Evolutionary conservation across 2,329 filamentous ascomycete genomes (phyloP), one percentile per base, ranked within the genome.

Genomic region (Colletotrichum truncatum): DNA sequence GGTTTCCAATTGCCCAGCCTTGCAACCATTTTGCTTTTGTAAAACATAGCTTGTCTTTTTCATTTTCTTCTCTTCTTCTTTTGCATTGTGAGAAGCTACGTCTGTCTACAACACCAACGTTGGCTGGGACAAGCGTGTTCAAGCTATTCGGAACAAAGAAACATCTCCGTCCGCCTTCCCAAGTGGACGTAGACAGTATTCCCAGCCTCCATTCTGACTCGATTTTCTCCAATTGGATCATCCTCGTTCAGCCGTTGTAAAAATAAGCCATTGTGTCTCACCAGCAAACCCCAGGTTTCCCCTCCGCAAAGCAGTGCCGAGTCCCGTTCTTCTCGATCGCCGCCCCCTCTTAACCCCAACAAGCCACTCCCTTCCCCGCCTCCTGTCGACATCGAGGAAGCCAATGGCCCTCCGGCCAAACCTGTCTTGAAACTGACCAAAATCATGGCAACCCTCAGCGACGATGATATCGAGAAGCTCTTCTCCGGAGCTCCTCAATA

Each of bases 401-500:
- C 77, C 62, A 73, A 78, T 71, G 76, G 74, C 65, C 74, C 74
- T 52, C 74, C 78, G 41, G 74, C 74, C 61, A 82, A 77, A 68
- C 82, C 82, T 34, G 75, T 83, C 62, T 75, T 88, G 66, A 86
- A 82, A 71, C 76, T 88, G 38, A 79, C 83, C 66, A 82, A 83
- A 74, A 89, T 87, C 77, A 89, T 89, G 83, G 81, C 86, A 45
- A 84, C 84, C 51, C 80, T 91, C 64, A 84, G 78, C 70, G 83
- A 87, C 46, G 79, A 82, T 39, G 88, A 91, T 69, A 79, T 93
- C 54, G 87, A 90, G 77, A 87, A 88, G 75, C 84, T 93, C 71
- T 93, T 93, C 80, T 91, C 90, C 25, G 90, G 91, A n/a, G 91
- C 91, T 43, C 91, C 91, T 68, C 89, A 92, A 74, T 93, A 90